Evolutionary conservation across 2,329 filamentous ascomycete genomes (phyloP), one percentile per base, ranked within the genome.

Genomic region (Colletotrichum spinosum): DNA sequence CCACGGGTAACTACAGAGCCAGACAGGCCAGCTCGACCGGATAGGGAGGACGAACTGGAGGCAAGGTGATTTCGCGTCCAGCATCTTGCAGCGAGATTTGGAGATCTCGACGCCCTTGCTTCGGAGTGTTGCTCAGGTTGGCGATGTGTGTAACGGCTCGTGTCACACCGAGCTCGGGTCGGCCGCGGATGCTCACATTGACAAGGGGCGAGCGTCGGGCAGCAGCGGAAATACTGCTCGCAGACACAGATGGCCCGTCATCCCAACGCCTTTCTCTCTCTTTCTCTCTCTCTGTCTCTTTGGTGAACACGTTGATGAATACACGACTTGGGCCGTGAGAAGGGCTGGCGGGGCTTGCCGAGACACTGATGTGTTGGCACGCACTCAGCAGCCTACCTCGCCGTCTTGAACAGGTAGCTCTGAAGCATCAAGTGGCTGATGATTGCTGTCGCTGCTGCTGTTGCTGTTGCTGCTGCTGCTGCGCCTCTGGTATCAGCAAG

Each of bases 71-170:
- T 57, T 48, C 44, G 15, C 15, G 49, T 38, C n/a, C 52, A 56
- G 42, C 46, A 56, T 61, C 62, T 65, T 52, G 62, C 62, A 56
- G 46, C 51, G 35, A 17, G 25, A 12, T 25, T 45, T 25, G 42
- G 63, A 66, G 59, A 63, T 66, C 52, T 35, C 53, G 39, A 51
- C 53, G 41, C 39, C 52, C 58, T 57, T 35, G 56, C 50, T 6
- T 48, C 59, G 13, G 55, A 13, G 48, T 34, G 60, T 67, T 15
- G 35, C 51, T 50, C 57, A 44, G 52, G 54, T 48, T 38, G 55
- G 39, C 55, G 51, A 64, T 54, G 8, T 50, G 55, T 56, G 64
- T 50, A 53, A 57, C 64, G 37, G 39, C 15, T 25, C 44, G 49
- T 41, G 62, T 52, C 17, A 25, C 25, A 59, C 57, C 42, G 13